Conservation (phyloP, 1,284 basidiomycete species). For the Rhizoctonia solani region DNA sequence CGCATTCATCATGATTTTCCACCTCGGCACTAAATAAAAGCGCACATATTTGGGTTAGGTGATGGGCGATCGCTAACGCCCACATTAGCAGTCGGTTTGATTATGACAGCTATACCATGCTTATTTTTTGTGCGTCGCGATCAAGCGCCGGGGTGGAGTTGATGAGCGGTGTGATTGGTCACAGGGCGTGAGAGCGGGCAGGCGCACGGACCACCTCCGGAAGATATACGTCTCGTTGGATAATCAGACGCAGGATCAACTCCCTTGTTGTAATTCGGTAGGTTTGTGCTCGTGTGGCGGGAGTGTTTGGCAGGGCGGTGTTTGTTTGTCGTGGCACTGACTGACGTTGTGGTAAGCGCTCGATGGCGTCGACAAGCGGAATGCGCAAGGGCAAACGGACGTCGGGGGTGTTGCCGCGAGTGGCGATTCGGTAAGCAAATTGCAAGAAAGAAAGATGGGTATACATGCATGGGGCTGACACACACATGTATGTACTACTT, state of each 20-base stretch:
- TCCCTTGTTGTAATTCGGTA: too few species aligned
- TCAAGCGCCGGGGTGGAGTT: too few species aligned
- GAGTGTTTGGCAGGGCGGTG: conserved; percentile 8
- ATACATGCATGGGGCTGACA: too few species aligned
- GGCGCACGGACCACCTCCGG: too few species aligned
- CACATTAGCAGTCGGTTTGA: background rate
- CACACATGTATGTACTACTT: too few species aligned
- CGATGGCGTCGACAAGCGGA: conserved; percentile 10
- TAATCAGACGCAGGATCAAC: too few species aligned
- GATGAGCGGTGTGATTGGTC: too few species aligned
- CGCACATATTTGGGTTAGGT: background rate
- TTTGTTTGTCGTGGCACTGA: conserved; percentile 12
- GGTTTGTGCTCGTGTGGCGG: conserved; percentile 2
- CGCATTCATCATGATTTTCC: background rate
- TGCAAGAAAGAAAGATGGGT: background rate
- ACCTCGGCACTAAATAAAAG: background rate
- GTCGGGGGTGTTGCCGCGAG: background rate
- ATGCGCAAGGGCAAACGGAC: conserved; percentile 33
- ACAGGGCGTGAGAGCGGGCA: too few species aligned
- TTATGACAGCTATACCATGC: too few species aligned
- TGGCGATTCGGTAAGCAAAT: conserved; percentile 3
- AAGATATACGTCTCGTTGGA: too few species aligned
- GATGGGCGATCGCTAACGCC: conserved; percentile 1
- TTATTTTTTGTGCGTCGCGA: too few species aligned
- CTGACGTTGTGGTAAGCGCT: conserved; percentile 15